Evolutionary conservation across 129 eudicot species (phyloP), one percentile per base, ranked within the genome.

Genomic region (Mikania micrantha): DNA sequence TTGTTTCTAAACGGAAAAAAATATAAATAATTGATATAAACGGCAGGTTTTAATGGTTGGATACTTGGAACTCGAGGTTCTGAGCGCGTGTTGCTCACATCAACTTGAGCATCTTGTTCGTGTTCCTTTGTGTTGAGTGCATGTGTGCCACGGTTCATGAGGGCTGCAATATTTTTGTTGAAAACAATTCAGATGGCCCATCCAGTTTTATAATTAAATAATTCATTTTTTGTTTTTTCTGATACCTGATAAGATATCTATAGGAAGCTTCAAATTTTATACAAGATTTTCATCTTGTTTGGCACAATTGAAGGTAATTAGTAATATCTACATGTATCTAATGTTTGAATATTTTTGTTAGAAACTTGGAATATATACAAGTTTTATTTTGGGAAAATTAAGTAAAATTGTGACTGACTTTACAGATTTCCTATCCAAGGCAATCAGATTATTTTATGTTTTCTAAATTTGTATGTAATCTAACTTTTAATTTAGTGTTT

Each of bases 131-230:
- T 56, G 69, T 67, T 45, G 41, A 21, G 63, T 17, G 69, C 47
- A 28, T 60, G 65, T 62, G 58, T 69, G 75, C 68, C 80, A 68
- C 75, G 80, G 68, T 65, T 76, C 38, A 38, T 68, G 57, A 21
- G 27, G 44, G 63, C 75, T 68, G 64, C 36, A 58, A 47, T 67
- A 57, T 45, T 60, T 15, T 47, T n/a, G n/a, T n/a, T n/a, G n/a
- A n/a, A n/a, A n/a, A n/a, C n/a, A n/a, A n/a, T n/a, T n/a, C n/a
- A n/a, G n/a, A n/a, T n/a, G n/a, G n/a, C n/a, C n/a, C n/a, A n/a
- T n/a, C n/a, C n/a, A n/a, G n/a, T n/a, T n/a, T n/a, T n/a, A 9
- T 54, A 4, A 22, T 20, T 29, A 42, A 13, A 32, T 64, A 40
- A 28, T 57, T 52, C 9, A 50, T 8, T 12, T 35, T 13, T 52